phyloP scores from a whole-genome alignment of 192 early-diverging fungal species.

The Umbelopsis sp. region DNA sequence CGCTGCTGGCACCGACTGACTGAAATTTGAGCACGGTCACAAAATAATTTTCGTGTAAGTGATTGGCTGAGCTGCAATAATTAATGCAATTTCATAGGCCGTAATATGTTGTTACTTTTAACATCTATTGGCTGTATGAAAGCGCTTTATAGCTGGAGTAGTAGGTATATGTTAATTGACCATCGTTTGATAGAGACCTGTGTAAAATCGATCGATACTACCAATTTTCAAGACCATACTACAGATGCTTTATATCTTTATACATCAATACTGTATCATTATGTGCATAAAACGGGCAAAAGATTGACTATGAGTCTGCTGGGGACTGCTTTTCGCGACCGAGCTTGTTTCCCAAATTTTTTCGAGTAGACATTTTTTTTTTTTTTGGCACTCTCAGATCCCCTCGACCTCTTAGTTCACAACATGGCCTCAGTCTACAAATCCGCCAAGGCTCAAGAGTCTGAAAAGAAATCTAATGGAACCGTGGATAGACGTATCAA shows the following conservation, averaged over 20 bases:
- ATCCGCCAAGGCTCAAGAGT: conserved; percentile 35
- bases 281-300: too few species aligned
- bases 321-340: background rate
- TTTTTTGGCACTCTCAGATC: background rate
- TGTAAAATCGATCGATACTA: too few species aligned
- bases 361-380: background rate
- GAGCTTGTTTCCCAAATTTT: conserved; percentile 3
- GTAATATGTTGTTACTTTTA: too few species aligned
- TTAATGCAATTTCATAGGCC: too few species aligned
- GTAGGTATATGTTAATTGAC: too few species aligned
- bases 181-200: too few species aligned
- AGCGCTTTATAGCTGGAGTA: too few species aligned
- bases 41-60: conserved; percentile 53
- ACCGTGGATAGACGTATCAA: conserved; percentile 64
- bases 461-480: conserved; percentile 25
- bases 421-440: conserved; percentile 47
- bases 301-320: background rate
- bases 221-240: too few species aligned
- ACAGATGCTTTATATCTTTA: too few species aligned
- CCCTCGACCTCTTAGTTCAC: conserved; percentile 52
- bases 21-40: conserved; percentile 16
- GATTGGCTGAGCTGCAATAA: conserved; percentile 12
- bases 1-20: background rate
- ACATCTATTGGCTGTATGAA: too few species aligned
- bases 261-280: too few species aligned